Percentiles rank a stretch among this genome's conserved stretches.
Evolutionary conservation across 345 rosid genomes (phyloP).

Genomic region (Populus simonii): DNA sequence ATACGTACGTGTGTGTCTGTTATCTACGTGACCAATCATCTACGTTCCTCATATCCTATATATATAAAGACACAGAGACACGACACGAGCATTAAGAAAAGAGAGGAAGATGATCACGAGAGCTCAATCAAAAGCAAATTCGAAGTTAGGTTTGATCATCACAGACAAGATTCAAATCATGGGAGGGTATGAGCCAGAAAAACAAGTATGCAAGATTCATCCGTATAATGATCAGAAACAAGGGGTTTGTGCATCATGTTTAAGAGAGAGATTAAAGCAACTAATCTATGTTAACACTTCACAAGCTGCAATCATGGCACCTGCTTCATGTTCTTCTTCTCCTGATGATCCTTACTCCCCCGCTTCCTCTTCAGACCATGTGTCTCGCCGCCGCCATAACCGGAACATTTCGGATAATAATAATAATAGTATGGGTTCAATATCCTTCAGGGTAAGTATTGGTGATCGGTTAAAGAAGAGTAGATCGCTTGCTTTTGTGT

Average conservation of each 20-base stretch:
- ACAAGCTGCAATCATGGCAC: background rate
- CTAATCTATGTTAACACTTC: background rate
- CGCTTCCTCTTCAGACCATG: conserved; percentile 10
- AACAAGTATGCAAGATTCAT: conserved; percentile 32
- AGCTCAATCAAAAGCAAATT: background rate
- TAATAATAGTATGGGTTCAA: conserved; percentile 25
- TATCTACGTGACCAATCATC: background rate
- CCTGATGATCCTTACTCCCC: conserved; percentile 3
- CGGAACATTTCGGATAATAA: conserved; percentile 32
- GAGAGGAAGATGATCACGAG: background rate
- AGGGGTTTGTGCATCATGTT: conserved; percentile 49
- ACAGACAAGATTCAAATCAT: background rate
- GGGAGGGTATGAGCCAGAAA: conserved; percentile 24
- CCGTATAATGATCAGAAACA: conserved; percentile 20
- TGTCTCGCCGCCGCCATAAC: conserved; percentile 29
- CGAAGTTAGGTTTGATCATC: background rate
- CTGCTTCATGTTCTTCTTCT: conserved; percentile 6
- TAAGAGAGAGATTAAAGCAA: conserved; percentile 34
- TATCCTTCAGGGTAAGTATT: conserved; percentile 38
- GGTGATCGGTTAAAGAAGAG: conserved; percentile 66
- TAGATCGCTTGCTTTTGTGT: conserved; percentile 56
- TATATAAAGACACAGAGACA: background rate
- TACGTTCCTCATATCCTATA: background rate
- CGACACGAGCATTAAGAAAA: background rate
- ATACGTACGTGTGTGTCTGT: background rate